These are phyloP conservation scores for Chytriomyces sp. DNA, from an alignment of 192 early-diverging fungal genomes.

Conservation along the genomic window DNA sequence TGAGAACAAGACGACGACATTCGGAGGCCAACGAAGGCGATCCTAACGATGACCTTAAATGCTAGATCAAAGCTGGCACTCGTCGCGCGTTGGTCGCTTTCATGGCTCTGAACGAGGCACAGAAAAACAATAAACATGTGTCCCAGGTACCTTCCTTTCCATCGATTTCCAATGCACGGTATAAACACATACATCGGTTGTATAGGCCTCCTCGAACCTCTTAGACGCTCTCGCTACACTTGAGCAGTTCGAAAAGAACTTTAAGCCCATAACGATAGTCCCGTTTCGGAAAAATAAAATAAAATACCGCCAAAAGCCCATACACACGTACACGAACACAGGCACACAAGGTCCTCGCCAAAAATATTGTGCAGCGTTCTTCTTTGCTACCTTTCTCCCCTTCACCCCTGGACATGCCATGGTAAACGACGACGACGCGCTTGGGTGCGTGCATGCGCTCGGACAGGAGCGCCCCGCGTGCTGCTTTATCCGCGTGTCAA, in stretches of 20 bases:
- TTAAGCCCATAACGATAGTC: constrained; percentile 75
- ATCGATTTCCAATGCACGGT: not conserved
- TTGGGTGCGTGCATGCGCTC: constrained; percentile 68
- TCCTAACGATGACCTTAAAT: constrained; percentile 84
- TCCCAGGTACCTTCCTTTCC: not conserved
- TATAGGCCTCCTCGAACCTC: constrained; percentile 37
- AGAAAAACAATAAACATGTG: constrained; percentile 53
- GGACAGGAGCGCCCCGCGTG: constrained; percentile 80
- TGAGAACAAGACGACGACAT: too few species aligned
- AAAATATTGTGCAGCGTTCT: constrained; percentile 87
- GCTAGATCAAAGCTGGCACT: constrained; percentile 68
- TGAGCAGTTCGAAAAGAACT: constrained; percentile 59
- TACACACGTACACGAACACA: too few species aligned
- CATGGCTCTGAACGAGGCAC: constrained; percentile 72
- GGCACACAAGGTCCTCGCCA: not conserved
- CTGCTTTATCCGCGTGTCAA: constrained; percentile 81
- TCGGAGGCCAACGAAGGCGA: too few species aligned
- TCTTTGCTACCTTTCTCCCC: constrained; percentile 83
- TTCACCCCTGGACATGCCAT: constrained; percentile 52
- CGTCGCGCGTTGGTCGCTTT: constrained; percentile 71
- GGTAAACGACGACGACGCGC: constrained; percentile 48
- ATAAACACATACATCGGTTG: not conserved
- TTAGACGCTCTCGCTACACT: constrained; percentile 70
- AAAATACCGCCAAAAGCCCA: constrained; percentile 69
- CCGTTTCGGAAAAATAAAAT: constrained; percentile 94